Evolutionary conservation across 805 yeast genomes (phyloP), one percentile per base, ranked within the genome.

Genomic region (Blastobotrys terrestris): DNA sequence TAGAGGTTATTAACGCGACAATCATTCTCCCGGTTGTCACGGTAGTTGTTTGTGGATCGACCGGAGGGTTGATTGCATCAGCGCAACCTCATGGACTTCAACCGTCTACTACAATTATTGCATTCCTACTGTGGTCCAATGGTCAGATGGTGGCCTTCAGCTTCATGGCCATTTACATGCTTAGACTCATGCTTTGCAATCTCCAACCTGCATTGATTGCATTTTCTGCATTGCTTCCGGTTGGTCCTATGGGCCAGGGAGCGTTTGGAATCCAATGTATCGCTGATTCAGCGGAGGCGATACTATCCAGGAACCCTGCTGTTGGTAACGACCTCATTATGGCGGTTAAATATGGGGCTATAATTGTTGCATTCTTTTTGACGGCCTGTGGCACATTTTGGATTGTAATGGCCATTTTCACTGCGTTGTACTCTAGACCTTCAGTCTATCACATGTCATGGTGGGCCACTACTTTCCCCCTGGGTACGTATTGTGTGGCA

Each of bases 381-480:
- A 68, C 77, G 11, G 71, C 84, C 2, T 73, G 78, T 61, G 92
- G 88, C 1, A 77, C 77, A 58, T 82, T 80, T 64, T 72, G 84
- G 65, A 80, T 79, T 0, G 62, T 75, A 15, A 60, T 76, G 7
- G 76, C 81, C 0, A 42, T 73, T 1, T 46, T 68, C 1, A 63
- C 74, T 21, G 67, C 72, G 1, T 7, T 67, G 1, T 58, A 61
- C 18, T 61, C 64, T 35, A 76, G 75, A 0, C 62, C 66, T 2
- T 67, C 66, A 16, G 51, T 58, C 31, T 83, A 80, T 70, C 70
- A 73, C 26, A 73, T 74, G 57, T 76, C 79, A 1, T 81, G 81
- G 80, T 87, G 96, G 96, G 82, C 90, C 15, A 78, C 86, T 73
- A 86, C 96, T 57, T 90, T 90, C 83, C 97, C 96, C 2, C 62